Conservation (phyloP, 1,284 basidiomycete genomes). For the Marasmius tenuissimus region DNA sequence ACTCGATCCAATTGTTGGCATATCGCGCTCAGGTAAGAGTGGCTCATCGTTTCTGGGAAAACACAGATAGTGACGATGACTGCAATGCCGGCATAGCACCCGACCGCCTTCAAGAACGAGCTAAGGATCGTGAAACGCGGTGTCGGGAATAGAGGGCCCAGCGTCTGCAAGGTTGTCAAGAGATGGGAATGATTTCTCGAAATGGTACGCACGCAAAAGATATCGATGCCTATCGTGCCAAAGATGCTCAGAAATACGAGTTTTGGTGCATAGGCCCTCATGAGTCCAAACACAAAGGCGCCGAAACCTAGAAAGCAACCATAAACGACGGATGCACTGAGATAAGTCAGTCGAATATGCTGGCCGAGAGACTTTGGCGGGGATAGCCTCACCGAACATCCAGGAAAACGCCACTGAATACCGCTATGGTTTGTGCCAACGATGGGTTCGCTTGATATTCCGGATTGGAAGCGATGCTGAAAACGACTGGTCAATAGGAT, state of each 20-base stretch:
- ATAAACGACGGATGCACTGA: slow-evolving; percentile 46
- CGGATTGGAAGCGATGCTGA: slow-evolving; percentile 27
- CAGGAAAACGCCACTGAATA: slow-evolving; percentile 61
- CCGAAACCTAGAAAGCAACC: slow-evolving; percentile 61
- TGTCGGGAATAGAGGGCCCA: slow-evolving; percentile 63
- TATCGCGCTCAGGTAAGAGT: slow-evolving; percentile 38
- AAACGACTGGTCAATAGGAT: neutral
- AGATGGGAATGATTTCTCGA: neutral
- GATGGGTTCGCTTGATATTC: slow-evolving; percentile 48
- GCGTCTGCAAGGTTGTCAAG: slow-evolving; percentile 28
- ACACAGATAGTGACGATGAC: slow-evolving; percentile 52
- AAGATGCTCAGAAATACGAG: slow-evolving; percentile 51
- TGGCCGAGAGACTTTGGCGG: slow-evolving; percentile 9
- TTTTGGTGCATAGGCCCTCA: slow-evolving; percentile 57
- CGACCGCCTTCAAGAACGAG: slow-evolving; percentile 48
- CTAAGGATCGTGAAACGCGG: slow-evolving; percentile 53
- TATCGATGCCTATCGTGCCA: slow-evolving; percentile 48
- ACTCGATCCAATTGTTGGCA: slow-evolving; percentile 33
- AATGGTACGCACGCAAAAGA: slow-evolving; percentile 45
- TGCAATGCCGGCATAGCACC: slow-evolving; percentile 52
- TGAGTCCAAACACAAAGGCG: slow-evolving; percentile 49
- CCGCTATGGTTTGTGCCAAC: slow-evolving; percentile 39
- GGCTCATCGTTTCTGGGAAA: slow-evolving; percentile 66
- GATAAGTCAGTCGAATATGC: neutral
- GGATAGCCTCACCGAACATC: slow-evolving; percentile 42